Base-by-base conservation (phyloP, 306 rosid species). In the Pterocarpus santalinus region DNA sequence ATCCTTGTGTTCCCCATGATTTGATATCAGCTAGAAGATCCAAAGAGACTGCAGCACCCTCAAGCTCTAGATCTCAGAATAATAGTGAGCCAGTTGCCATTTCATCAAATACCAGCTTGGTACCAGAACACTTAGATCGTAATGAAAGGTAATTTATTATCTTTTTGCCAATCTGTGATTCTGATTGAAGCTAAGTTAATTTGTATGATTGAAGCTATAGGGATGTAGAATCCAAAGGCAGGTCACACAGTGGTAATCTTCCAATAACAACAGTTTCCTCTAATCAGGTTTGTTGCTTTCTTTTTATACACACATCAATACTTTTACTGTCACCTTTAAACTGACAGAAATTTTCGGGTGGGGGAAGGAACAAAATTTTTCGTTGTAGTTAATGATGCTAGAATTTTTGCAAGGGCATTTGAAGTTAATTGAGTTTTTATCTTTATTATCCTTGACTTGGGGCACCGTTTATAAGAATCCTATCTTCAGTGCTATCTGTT, bases 11-110 rank as follows among this genome's bases (percentile, higher is more conserved):
- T 82, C 9, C 55, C 64, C 51, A 6, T 82, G 76, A 61, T 77
- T 82, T 82, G 76, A 60, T 75, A 47, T 82, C 90, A 94, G 93
- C 92, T 76, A 82, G 89, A 84, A 88, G 89, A 86, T 78, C 91
- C 76, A 87, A 83, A 78, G 95, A 81, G 65, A 81, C 85, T 63
- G 34, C 80, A 12, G 85, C 73, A 6, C 84, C 73, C 73, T 78
- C 80, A 15, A 85, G 81, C 66, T 70, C 89, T 4, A 33, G 71
- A 16, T 69, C 80, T 63, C 68, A 44, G n/a, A 75, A 43, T 7
- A 81, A 74, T 68, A 44, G 39, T 71, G 60, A 76, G 0, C 22
- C 43, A 43, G 47, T 39, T 28, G 22, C 57, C 8, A 58, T 57
- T 74, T 52, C 83, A 33, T 80, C 94, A 13, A 86, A 33, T 43